Percentiles rank a stretch among this genome's conserved stretches.
These are phyloP conservation scores for Cornus suecica DNA, from an alignment of 148 eudicot genomes.

Conservation along the genomic window DNA sequence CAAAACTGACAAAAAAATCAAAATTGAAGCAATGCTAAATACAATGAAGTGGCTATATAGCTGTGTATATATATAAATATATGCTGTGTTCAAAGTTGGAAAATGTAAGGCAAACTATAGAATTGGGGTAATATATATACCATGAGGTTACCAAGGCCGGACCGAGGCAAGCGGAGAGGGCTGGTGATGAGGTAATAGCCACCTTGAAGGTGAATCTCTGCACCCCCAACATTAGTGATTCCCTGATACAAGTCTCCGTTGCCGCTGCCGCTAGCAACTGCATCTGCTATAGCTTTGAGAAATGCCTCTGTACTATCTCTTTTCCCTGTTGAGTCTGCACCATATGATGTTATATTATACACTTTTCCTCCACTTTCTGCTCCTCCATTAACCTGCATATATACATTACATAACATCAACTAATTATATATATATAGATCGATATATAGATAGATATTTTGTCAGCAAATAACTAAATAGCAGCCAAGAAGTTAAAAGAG, in stretches of 20 bases:
- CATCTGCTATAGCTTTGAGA: conserved; percentile 53
- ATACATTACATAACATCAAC: not conserved
- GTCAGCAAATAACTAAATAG: not conserved
- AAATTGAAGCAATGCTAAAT: no score
- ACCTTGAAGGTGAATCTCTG: conserved; percentile 61
- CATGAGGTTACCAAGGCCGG: conserved; percentile 62
- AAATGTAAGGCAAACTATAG: not conserved
- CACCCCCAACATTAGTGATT: conserved; percentile 71
- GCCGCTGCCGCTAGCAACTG: conserved; percentile 22
- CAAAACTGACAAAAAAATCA: not conserved
- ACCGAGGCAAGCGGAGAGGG: conserved; percentile 50
- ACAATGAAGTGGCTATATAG: no score
- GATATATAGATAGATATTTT: no score
- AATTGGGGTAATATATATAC: conserved; percentile 26
- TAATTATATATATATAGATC: not conserved
- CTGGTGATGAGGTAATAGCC: conserved; percentile 68
- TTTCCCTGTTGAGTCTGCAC: conserved; percentile 82
- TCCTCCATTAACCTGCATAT: conserved; percentile 15
- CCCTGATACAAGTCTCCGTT: conserved; percentile 45
- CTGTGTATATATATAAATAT: no score
- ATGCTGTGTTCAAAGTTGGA: no score
- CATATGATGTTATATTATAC: conserved; percentile 63
- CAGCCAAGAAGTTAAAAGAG: not conserved
- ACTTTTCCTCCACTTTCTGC: conserved; percentile 23
- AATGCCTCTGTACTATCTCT: conserved; percentile 67